phyloP scores from a whole-genome alignment of 202 grass and related monocot species.

The Musa balbisiana region DNA sequence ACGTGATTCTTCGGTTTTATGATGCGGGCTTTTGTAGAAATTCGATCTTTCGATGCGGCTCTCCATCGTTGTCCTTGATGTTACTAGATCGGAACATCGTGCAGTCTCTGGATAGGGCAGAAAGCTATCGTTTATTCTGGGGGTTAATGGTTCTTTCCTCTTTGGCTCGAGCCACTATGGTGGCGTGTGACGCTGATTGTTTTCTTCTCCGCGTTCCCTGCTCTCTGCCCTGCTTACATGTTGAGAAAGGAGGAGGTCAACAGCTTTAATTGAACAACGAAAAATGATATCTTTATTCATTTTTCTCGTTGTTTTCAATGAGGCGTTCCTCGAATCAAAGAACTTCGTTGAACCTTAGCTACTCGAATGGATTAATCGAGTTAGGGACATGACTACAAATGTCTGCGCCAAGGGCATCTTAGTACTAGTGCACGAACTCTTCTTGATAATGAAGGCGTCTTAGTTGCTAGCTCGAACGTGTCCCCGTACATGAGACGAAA shows the following conservation, averaged over 20 bases:
- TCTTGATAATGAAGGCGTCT: neutral
- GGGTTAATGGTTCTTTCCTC: neutral
- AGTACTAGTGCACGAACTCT: neutral
- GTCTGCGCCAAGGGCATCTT: neutral
- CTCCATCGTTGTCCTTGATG: neutral
- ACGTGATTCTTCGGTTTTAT: slow-evolving; percentile 10
- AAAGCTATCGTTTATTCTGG: neutral
- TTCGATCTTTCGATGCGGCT: neutral
- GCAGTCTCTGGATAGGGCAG: neutral
- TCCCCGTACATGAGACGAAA: neutral
- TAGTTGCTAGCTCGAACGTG: too few species aligned
- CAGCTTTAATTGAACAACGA: neutral
- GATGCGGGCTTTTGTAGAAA: neutral
- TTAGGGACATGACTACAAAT: neutral
- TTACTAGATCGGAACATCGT: neutral
- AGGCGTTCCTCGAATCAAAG: neutral
- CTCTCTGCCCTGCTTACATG: neutral
- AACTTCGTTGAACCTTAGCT: neutral
- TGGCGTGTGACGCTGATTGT: neutral
- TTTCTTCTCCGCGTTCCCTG: neutral
- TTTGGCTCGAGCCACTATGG: neutral
- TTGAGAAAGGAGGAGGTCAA: neutral
- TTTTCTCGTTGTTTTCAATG: neutral
- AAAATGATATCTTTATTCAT: neutral
- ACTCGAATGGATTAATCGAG: neutral